Percentiles rank a stretch among this genome's conserved stretches.
phyloP scores from a whole-genome alignment of 768 basidiomycete species.

The Pleurotus cornucopiae region DNA sequence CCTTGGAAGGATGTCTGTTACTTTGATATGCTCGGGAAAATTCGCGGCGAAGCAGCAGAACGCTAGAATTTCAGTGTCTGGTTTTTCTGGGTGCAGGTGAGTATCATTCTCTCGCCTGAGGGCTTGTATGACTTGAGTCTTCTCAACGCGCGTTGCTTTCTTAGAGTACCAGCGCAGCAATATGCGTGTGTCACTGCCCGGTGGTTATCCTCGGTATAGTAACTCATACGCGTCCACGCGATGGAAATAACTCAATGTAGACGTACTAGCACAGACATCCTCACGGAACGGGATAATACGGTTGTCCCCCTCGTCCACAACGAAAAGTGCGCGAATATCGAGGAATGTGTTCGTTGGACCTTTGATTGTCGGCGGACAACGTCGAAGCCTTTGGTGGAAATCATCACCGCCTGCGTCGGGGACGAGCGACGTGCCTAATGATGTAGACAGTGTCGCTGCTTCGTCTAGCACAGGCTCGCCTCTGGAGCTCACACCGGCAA shows the following conservation, averaged over 20 bases:
- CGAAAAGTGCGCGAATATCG: too few relatives aligned
- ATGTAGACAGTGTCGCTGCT: background rate
- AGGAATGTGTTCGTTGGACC: too few relatives aligned
- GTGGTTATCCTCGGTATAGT: constrained; percentile 1
- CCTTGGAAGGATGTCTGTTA: background rate
- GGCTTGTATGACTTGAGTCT: background rate
- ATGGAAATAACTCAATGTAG: background rate
- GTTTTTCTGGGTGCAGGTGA: background rate
- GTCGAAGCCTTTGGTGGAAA: constrained; percentile 7
- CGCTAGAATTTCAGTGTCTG: background rate
- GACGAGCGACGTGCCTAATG: background rate
- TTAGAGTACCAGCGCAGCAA: background rate
- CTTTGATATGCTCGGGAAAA: background rate
- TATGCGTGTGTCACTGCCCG: background rate
- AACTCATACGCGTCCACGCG: background rate
- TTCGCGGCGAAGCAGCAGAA: background rate
- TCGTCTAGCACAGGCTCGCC: background rate
- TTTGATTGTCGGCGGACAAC: background rate
- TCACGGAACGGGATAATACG: background rate
- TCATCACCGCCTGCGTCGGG: background rate
- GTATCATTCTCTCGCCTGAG: background rate
- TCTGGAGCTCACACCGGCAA: background rate
- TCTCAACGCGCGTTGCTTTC: background rate
- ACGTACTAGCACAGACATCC: constrained; percentile 1
- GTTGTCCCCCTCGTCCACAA: too few relatives aligned